These are phyloP conservation scores for Candolleomyces eurysporus DNA, from an alignment of 768 basidiomycete genomes.

Conservation along the genomic window DNA sequence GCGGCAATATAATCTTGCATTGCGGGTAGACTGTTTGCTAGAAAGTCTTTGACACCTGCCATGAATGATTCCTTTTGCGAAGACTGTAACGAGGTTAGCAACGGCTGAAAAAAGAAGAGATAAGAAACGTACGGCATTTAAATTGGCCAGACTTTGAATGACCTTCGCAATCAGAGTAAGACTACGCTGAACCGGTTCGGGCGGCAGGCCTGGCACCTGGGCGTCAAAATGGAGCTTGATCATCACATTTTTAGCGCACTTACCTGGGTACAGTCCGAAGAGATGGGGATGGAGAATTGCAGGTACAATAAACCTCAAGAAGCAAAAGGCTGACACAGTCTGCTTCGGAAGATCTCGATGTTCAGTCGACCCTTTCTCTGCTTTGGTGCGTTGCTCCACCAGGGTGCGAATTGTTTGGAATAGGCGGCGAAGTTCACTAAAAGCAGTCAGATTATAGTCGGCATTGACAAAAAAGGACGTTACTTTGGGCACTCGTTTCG, in stretches of 20 bases:
- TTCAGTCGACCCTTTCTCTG: conserved; percentile 37
- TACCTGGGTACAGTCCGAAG: conserved; percentile 77
- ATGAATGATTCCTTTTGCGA: conserved; percentile 81
- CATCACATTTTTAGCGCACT: conserved; percentile 10
- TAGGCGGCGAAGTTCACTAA: conserved; percentile 69
- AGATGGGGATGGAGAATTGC: conserved; percentile 87
- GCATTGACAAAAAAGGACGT: conserved; percentile 23
- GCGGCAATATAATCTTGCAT: conserved; percentile 80
- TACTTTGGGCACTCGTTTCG: conserved; percentile 74
- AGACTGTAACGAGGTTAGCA: conserved; percentile 32
- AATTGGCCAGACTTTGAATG: conserved; percentile 86
- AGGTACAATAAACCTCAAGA: conserved; percentile 86
- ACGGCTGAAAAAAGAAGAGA: neutral
- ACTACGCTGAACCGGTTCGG: conserved; percentile 67
- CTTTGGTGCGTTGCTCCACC: conserved; percentile 64
- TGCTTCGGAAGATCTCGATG: conserved; percentile 67
- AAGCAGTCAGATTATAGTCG: conserved; percentile 7
- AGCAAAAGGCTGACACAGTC: conserved; percentile 86
- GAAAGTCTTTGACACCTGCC: conserved; percentile 73
- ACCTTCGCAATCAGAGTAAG: conserved; percentile 85
- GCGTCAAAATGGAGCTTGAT: conserved; percentile 1
- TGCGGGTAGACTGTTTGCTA: conserved; percentile 55
- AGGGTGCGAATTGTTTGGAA: conserved; percentile 70
- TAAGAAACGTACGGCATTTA: conserved; percentile 58
- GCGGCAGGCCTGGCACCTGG: conserved; percentile 56